Base-by-base conservation (phyloP, 805 yeast species). In the Maudiozyma bulderi region DNA sequence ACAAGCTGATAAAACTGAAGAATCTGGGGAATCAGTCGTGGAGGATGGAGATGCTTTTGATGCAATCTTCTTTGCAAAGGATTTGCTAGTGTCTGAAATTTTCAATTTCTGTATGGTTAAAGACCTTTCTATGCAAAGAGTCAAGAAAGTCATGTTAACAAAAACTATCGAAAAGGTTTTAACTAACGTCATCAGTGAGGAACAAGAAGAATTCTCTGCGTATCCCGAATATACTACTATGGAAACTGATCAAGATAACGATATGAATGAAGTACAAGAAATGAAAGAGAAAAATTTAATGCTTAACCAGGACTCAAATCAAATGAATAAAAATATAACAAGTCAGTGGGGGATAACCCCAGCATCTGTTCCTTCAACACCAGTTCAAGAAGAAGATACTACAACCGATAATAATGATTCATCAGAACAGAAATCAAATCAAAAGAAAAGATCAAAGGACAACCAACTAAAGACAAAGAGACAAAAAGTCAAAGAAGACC, bases 321-420 rank as follows among this genome's bases (percentile, higher is more conserved):
- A 76, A 3, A 75, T 88, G 68, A 91, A 91, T 64, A 86, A 82
- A 59, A 78, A 84, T 20, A 84, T 90, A 2, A 85, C 85, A 0
- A 73, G 79, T 15, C 64, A 80, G 44, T 90, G 97, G 96, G 74
- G 70, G 34, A 55, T 65, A 11, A 40, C 32, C 8, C 32, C 43
- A 10, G 42, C 42, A 26, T 9, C 30, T 8, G 42, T 39, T 15
- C 42, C 42, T 9, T 28, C 42, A 8, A 30, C 38, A 32, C 43
- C 4, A 20, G 11, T 15, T 9, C 10, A 54, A 35, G 47, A 51
- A n/a, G 38, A 30, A 6, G 50, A 43, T 9, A 52, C 43, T 6
- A 40, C 47, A 26, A 48, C 45, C 47, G 51, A 53, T 45, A 49
- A 47, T 30, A 65, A 62, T 8, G 68, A 66, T 2, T 10, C 11